These are phyloP conservation scores for Globisporangium camurandrum DNA, from an alignment of 352 stramenopile species.

Conservation along the genomic window DNA sequence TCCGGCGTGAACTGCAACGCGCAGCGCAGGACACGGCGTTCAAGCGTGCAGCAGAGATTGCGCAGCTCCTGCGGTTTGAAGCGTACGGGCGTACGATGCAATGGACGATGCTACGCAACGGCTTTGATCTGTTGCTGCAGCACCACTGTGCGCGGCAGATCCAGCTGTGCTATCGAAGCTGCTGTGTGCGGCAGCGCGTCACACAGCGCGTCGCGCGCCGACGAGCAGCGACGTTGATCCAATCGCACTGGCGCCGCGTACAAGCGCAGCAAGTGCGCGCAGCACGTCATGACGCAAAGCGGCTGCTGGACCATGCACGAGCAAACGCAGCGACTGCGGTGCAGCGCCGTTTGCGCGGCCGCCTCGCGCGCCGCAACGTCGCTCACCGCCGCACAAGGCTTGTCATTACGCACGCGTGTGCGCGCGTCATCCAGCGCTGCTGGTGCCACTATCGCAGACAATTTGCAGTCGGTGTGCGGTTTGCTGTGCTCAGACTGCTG, in stretches of 20 bases:
- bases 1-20: constrained; percentile 29
- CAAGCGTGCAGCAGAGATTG: constrained; percentile 31
- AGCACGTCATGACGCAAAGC: constrained; percentile 4
- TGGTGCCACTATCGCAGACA: constrained; percentile 15
- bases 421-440: constrained; percentile 23
- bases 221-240: constrained; percentile 23
- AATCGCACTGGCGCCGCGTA: constrained; percentile 24
- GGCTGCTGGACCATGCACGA: constrained; percentile 12
- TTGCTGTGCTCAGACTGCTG: constrained; percentile 16
- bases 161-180: constrained; percentile 40
- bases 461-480: constrained; percentile 14
- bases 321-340: constrained; percentile 18
- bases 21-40: constrained; percentile 32
- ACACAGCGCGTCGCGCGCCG: constrained; percentile 10
- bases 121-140: constrained; percentile 45
- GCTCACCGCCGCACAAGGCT: constrained; percentile 13
- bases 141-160: constrained; percentile 35
- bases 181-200: constrained; percentile 25
- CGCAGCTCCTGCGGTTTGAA: constrained; percentile 49
- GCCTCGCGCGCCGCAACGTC: constrained; percentile 16
- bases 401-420: not conserved
- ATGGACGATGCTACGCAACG: constrained; percentile 47
- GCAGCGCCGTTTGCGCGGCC: constrained; percentile 17
- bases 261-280: constrained; percentile 18
- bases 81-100: constrained; percentile 39